Evolutionary conservation across 306 rosid species (phyloP).

Genomic region (Gillenia trifoliata): DNA sequence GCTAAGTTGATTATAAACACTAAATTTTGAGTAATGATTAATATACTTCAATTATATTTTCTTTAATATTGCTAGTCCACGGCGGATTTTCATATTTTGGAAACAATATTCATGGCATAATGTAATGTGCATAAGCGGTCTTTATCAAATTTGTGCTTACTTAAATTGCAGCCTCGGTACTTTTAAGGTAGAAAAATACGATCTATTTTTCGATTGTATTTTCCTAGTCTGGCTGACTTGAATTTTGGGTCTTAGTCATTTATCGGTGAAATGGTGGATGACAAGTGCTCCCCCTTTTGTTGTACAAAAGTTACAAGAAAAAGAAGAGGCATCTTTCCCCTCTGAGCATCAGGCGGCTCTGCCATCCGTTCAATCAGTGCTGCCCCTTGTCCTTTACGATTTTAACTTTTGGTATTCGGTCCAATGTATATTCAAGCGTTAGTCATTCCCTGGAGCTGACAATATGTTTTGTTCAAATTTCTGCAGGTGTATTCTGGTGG

Average conservation of each 20-base stretch:
- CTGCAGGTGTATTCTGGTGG: slow-evolving; percentile 92
- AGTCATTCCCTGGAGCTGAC: slow-evolving; percentile 13
- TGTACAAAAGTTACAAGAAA: neutral
- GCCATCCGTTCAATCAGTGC: neutral
- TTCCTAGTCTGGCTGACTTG: neutral
- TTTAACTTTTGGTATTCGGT: neutral
- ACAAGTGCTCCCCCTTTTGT: neutral
- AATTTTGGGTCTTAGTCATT: neutral
- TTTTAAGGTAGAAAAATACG: neutral
- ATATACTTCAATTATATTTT: too few relatives aligned
- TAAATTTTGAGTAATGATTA: too few relatives aligned
- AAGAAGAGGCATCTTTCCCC: neutral
- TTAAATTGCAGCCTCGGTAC: neutral
- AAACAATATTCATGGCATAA: neutral
- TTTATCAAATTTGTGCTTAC: neutral
- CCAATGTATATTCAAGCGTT: neutral
- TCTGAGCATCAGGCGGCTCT: neutral
- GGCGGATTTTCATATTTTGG: neutral
- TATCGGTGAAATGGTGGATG: neutral
- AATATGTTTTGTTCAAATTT: slow-evolving; percentile 17
- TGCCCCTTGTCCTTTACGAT: neutral
- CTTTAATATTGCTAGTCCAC: neutral
- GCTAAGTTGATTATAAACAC: neutral
- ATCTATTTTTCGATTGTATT: neutral
- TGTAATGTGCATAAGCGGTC: neutral